Evolutionary conservation across 257 asterid species (phyloP).

Genomic region (Solanum paucissectum): DNA sequence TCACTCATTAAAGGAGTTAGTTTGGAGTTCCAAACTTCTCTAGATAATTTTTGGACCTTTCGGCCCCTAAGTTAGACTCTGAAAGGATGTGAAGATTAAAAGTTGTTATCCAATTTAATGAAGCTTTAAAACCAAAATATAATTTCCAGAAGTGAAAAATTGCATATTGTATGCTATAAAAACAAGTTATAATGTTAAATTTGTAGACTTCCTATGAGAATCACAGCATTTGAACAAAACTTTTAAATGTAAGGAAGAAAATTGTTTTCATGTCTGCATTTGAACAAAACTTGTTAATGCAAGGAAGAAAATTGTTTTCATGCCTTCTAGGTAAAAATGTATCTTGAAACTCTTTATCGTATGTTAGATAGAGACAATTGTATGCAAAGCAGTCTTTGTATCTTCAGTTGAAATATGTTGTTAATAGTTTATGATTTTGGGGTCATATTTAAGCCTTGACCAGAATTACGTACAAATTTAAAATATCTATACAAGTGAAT

Average conservation of each 20-base stretch:
- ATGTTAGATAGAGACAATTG: not conserved
- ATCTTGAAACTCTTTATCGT: not conserved
- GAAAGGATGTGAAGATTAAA: not conserved
- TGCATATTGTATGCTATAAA: not conserved
- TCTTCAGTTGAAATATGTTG: not conserved
- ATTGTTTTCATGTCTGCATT: not conserved
- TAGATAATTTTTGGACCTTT: not conserved
- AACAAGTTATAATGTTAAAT: not conserved
- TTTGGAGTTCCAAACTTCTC: not conserved
- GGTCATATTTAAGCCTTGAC: not conserved
- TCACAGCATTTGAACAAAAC: not conserved
- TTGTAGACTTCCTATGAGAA: not conserved
- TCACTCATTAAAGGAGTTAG: not conserved
- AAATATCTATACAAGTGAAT: not conserved
- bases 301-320: not conserved
- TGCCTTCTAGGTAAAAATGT: not conserved
- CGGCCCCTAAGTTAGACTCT: not conserved
- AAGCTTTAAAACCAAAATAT: not conserved
- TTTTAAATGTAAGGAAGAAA: not conserved
- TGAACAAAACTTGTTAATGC: not conserved
- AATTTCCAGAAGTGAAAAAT: not conserved
- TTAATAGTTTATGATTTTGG: not conserved
- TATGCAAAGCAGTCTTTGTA: not conserved
- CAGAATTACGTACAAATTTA: not conserved
- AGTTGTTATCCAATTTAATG: not conserved